These are phyloP conservation scores for Cladophialophora psammophila DNA, from an alignment of 2,329 filamentous ascomycete genomes.

Conservation along the genomic window DNA sequence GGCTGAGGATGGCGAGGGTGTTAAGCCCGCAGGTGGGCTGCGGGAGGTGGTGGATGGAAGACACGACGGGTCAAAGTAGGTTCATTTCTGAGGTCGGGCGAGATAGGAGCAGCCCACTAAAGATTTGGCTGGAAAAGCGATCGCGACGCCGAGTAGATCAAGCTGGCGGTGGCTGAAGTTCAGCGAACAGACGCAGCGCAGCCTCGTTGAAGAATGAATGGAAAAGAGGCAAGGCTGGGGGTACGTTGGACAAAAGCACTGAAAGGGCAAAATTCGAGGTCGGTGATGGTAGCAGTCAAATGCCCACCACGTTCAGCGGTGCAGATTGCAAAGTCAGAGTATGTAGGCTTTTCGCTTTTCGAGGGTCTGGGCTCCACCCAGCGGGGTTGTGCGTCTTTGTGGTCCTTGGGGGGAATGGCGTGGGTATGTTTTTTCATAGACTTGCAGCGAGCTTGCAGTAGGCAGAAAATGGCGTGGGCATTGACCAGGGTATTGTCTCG, in stretches of 20 bases:
- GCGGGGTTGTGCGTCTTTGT: constrained; percentile 29
- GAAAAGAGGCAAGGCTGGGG: constrained; percentile 10
- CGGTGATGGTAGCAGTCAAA: constrained; percentile 22
- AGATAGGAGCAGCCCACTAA: constrained; percentile 7
- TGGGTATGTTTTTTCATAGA: constrained; percentile 22
- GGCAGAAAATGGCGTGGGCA: constrained; percentile 24
- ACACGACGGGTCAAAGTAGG: constrained; percentile 30
- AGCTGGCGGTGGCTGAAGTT: background rate
- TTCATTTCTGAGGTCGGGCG: constrained; percentile 24
- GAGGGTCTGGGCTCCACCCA: constrained; percentile 10
- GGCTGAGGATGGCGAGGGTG: constrained; percentile 5
- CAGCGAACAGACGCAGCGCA: constrained; percentile 15
- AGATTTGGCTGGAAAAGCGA: constrained; percentile 1
- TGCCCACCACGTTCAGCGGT: background rate
- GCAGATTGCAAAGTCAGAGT: constrained; percentile 9
- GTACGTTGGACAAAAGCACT: constrained; percentile 2
- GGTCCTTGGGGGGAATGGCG: constrained; percentile 19
- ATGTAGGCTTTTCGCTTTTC: background rate
- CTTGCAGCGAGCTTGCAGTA: constrained; percentile 28
- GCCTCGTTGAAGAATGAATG: constrained; percentile 30
- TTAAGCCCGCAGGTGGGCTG: constrained; percentile 40
- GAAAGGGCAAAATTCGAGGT: constrained; percentile 32
- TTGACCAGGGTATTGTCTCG: constrained; percentile 9
- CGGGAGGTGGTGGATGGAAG: constrained; percentile 26
- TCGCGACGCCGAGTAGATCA: background rate